These are phyloP conservation scores for Casuarina cunninghamiana DNA, from an alignment of 306 rosid genomes.

Conservation along the genomic window DNA sequence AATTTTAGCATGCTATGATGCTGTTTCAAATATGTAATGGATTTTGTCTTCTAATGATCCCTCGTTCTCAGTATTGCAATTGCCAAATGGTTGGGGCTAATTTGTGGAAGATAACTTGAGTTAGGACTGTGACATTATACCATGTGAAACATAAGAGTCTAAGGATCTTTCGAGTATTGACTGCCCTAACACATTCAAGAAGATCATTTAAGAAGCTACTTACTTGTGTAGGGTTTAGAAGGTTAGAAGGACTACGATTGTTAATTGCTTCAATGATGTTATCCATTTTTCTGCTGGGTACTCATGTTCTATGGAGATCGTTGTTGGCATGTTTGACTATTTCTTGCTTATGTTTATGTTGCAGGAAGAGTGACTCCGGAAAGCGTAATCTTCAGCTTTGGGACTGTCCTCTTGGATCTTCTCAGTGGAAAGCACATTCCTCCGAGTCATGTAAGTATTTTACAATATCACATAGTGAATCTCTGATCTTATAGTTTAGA, in stretches of 20 bases:
- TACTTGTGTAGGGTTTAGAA: not conserved
- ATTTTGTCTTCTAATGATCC: not conserved
- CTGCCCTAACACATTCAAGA: not conserved
- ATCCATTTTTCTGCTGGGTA: not conserved
- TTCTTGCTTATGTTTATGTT: slow-evolving; percentile 17
- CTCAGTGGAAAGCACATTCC: slow-evolving; percentile 90
- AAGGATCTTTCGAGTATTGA: not conserved
- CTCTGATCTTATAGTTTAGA: not conserved
- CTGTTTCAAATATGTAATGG: not conserved
- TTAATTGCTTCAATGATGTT: slow-evolving; percentile 5
- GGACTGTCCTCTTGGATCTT: slow-evolving; percentile 81
- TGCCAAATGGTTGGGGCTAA: not conserved
- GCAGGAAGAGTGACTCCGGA: slow-evolving; percentile 78
- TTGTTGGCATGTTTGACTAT: slow-evolving; percentile 1
- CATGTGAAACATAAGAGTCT: not conserved
- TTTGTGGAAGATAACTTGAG: slow-evolving; percentile 1
- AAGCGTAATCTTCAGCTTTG: slow-evolving; percentile 79
- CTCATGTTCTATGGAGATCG: slow-evolving; percentile 9
- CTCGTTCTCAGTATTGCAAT: not conserved
- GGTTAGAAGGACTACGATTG: slow-evolving; percentile 2
- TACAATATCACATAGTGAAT: not conserved
- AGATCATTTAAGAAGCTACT: not conserved
- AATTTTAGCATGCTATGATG: not conserved
- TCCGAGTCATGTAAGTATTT: slow-evolving; percentile 67
- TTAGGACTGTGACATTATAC: not conserved